phyloP scores from a whole-genome alignment of 2,329 filamentous ascomycete species.

The Calonectria pseudoturangicola region DNA sequence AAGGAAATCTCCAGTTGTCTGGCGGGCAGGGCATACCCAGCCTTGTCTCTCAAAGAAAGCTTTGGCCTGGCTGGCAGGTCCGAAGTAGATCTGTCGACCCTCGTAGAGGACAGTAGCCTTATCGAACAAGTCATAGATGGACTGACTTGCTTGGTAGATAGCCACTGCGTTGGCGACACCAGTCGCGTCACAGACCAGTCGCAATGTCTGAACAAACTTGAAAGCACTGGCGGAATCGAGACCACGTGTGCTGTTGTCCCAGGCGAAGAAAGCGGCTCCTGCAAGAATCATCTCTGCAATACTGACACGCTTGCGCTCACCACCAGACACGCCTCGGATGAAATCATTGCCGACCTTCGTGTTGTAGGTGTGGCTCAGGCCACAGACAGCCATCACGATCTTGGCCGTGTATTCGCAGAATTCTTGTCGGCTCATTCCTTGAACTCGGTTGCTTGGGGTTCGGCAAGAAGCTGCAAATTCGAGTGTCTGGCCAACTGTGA shows the following conservation, averaged over 20 bases:
- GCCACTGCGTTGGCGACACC: conserved; percentile 79
- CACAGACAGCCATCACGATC: conserved; percentile 82
- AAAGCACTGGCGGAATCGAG: conserved; percentile 84
- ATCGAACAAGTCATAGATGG: conserved; percentile 84
- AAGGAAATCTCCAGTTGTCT: conserved; percentile 82
- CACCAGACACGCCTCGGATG: conserved; percentile 81
- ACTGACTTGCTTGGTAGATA: conserved; percentile 82
- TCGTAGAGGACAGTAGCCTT: conserved; percentile 85
- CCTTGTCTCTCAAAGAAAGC: conserved; percentile 81
- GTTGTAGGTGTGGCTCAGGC: conserved; percentile 81
- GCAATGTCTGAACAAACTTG: conserved; percentile 81
- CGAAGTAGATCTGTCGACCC: conserved; percentile 86
- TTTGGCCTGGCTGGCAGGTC: conserved; percentile 75
- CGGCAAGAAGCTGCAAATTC: conserved; percentile 82
- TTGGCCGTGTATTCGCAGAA: conserved; percentile 78
- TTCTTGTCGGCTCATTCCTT: conserved; percentile 76
- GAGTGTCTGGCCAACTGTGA: conserved; percentile 84
- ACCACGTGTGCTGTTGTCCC: conserved; percentile 84
- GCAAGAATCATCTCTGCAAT: conserved; percentile 87
- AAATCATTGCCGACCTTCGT: conserved; percentile 86
- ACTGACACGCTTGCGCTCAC: conserved; percentile 86
- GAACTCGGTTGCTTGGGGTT: conserved; percentile 78
- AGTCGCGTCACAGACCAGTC: conserved; percentile 78
- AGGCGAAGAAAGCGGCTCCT: conserved; percentile 72
- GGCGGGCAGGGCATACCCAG: conserved; percentile 79